phyloP scores from a whole-genome alignment of 2,329 filamentous ascomycete genomes.

The Talaromyces sp. region DNA sequence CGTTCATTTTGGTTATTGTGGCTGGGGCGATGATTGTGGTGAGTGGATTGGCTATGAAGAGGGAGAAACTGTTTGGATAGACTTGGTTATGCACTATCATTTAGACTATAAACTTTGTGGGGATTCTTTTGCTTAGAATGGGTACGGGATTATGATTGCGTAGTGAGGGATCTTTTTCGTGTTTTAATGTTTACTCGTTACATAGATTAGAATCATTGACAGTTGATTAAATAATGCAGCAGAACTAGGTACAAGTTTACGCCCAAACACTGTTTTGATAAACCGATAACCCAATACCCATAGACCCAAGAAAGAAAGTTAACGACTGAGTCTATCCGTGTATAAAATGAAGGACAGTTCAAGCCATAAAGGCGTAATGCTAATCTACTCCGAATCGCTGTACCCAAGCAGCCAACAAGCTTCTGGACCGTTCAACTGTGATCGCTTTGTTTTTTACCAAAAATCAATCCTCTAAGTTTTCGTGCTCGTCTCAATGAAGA shows the following conservation, averaged over 20 bases:
- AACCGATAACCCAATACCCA: neutral
- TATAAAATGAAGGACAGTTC: neutral
- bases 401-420: neutral
- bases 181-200: neutral
- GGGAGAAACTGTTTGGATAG: neutral
- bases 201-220: neutral
- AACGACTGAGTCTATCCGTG: neutral
- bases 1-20: neutral
- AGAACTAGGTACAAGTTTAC: neutral
- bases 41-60: neutral
- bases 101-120: too few relatives aligned
- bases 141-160: too few relatives aligned
- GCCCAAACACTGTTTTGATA: neutral
- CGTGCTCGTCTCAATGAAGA: neutral
- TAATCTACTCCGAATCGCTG: neutral
- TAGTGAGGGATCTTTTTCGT: neutral
- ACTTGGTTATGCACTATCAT: too few relatives aligned
- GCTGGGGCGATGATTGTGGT: neutral
- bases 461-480: constrained; percentile 8
- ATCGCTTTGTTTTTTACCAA: constrained; percentile 4
- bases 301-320: neutral
- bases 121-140: too few relatives aligned
- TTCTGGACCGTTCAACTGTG: neutral
- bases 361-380: neutral
- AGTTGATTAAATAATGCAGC: neutral